phyloP scores from a whole-genome alignment of 345 rosid genomes.

The Microcos paniculata region DNA sequence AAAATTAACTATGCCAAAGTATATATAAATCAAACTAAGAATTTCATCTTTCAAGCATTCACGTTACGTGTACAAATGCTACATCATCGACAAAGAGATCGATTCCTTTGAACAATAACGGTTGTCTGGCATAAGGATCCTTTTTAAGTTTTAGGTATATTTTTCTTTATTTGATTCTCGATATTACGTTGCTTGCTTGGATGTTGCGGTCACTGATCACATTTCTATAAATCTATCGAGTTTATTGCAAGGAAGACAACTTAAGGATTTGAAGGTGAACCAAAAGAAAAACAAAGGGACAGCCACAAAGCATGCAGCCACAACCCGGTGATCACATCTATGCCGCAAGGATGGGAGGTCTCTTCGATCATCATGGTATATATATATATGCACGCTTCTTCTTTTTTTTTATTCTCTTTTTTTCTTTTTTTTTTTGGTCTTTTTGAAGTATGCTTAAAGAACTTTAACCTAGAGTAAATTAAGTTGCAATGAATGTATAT shows the following conservation, averaged over 20 bases:
- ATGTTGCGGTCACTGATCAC: neutral
- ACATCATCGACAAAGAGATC: too few relatives aligned
- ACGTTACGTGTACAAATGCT: too few relatives aligned
- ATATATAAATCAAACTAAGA: too few relatives aligned
- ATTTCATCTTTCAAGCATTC: too few relatives aligned
- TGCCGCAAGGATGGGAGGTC: neutral
- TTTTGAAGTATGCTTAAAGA: too few relatives aligned
- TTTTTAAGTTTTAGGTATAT: neutral
- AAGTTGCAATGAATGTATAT: too few relatives aligned
- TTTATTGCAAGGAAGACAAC: neutral
- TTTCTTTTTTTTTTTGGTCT: too few relatives aligned
- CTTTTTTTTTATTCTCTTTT: too few relatives aligned
- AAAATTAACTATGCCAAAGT: too few relatives aligned
- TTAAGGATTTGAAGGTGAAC: neutral
- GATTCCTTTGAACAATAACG: neutral
- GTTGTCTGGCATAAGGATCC: neutral
- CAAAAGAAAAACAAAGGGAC: neutral
- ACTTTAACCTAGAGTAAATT: too few relatives aligned
- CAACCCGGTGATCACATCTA: conserved; percentile 1
- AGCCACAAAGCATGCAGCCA: neutral
- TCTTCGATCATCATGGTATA: neutral
- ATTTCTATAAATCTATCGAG: neutral
- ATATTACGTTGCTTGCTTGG: neutral
- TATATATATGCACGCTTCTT: too few relatives aligned
- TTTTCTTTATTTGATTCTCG: too few relatives aligned